Percentiles rank a stretch among this genome's conserved stretches.
phyloP scores from a whole-genome alignment of 1,284 basidiomycete species.

The Cutaneotrichosporon sp. region DNA sequence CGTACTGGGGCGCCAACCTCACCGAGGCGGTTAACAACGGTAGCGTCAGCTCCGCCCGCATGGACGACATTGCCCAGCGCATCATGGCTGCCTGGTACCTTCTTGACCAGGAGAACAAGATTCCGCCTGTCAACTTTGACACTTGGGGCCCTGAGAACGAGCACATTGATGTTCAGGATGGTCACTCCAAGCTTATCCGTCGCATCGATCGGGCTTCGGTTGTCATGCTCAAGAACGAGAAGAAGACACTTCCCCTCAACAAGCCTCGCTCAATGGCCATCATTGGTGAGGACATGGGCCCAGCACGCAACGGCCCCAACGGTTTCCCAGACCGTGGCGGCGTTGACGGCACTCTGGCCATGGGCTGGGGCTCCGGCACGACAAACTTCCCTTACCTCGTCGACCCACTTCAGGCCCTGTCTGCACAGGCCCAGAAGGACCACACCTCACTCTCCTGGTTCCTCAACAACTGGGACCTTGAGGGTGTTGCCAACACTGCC shows the following conservation, averaged over 20 bases:
- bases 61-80: conserved; percentile 34
- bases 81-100: conserved; percentile 32
- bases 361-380: conserved; percentile 74
- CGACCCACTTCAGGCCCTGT: conserved; percentile 64
- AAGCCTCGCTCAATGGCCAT: conserved; percentile 55
- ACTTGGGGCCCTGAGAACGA: conserved; percentile 47
- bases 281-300: conserved; percentile 66
- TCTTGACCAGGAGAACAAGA: conserved; percentile 29
- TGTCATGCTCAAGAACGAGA: conserved; percentile 67
- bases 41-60: conserved; percentile 20
- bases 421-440: conserved; percentile 55
- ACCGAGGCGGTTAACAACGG: conserved; percentile 27
- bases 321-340: conserved; percentile 59
- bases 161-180: conserved; percentile 65
- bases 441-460: conserved; percentile 51
- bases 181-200: conserved; percentile 55
- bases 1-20: conserved; percentile 15
- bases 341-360: conserved; percentile 59
- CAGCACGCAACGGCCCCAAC: conserved; percentile 65
- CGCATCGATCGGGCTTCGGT: conserved; percentile 47
- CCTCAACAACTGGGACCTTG: conserved; percentile 62
- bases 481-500: conserved; percentile 54
- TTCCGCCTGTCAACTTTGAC: conserved; percentile 20
- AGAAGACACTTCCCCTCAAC: conserved; percentile 57
- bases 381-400: conserved; percentile 52